Percentiles rank a stretch among this genome's conserved stretches.
Conservation (phyloP, 306 rosid genomes). For the Dicorynia guianensis region DNA sequence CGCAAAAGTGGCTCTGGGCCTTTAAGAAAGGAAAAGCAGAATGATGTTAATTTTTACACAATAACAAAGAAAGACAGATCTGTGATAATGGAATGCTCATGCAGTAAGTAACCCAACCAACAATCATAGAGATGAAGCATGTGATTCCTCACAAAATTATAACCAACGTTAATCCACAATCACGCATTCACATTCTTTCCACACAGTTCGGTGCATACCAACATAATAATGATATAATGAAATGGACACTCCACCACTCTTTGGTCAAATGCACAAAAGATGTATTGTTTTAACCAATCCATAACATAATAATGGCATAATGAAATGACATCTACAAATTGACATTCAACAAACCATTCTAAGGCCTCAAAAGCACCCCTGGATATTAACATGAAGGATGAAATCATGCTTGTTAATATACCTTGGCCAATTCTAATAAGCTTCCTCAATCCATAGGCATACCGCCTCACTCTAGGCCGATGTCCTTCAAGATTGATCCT, state of each 20-base stretch:
- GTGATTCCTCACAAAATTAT: constrained; percentile 32
- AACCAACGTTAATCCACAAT: not conserved
- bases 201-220: not conserved
- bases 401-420: constrained; percentile 40
- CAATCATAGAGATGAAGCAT: not conserved
- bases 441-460: constrained; percentile 78
- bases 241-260: constrained; percentile 13
- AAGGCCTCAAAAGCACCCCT: constrained; percentile 17
- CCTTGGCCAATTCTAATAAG: constrained; percentile 94
- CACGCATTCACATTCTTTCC: constrained; percentile 12
- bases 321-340: not conserved
- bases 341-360: constrained; percentile 30
- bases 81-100: constrained; percentile 1
- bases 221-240: not conserved
- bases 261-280: not conserved
- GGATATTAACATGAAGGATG: not conserved
- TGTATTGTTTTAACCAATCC: constrained; percentile 9
- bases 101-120: constrained; percentile 23
- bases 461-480: constrained; percentile 83
- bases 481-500: constrained; percentile 84
- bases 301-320: not conserved
- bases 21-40: constrained; percentile 40
- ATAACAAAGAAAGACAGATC: not conserved
- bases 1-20: constrained; percentile 89
- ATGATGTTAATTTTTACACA: not conserved